Conservation (phyloP, 371 early-diverging fungal species). For the Funneliformis caledonium region DNA sequence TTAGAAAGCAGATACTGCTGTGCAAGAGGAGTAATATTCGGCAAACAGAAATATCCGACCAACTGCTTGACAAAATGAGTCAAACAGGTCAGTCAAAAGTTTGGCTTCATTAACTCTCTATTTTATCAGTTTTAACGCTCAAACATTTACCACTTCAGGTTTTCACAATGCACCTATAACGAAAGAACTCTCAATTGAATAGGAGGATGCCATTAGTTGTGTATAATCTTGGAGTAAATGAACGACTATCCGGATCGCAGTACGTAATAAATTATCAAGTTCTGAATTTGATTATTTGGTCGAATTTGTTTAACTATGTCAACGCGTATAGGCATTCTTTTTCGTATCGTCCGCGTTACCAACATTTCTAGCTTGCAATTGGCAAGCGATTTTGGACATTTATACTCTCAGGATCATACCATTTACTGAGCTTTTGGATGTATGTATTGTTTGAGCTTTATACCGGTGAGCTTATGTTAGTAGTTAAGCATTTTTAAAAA, state of each 20-base stretch:
- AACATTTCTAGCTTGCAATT: slow-evolving; percentile 15
- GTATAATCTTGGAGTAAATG: slow-evolving; percentile 30
- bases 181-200: slow-evolving; percentile 19
- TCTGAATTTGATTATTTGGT: not conserved
- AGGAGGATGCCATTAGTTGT: slow-evolving; percentile 35
- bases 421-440: not conserved
- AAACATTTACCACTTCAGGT: not conserved
- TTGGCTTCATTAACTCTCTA: not conserved
- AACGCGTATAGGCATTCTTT: slow-evolving; percentile 31
- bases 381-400: slow-evolving; percentile 13
- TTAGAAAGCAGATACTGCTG: too few species aligned
- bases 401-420: slow-evolving; percentile 34
- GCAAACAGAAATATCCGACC: too few species aligned
- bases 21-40: too few species aligned
- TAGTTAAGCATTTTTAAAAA: not conserved
- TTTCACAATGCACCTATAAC: slow-evolving; percentile 39
- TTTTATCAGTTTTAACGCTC: not conserved
- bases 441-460: not conserved
- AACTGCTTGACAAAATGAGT: not conserved
- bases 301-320: not conserved
- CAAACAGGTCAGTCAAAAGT: not conserved
- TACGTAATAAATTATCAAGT: not conserved
- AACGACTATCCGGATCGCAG: slow-evolving; percentile 39
- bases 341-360: slow-evolving; percentile 34
- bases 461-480: not conserved